Evolutionary conservation across 306 rosid genomes (phyloP), one percentile per base, ranked within the genome.

Genomic region (Glycine soja): DNA sequence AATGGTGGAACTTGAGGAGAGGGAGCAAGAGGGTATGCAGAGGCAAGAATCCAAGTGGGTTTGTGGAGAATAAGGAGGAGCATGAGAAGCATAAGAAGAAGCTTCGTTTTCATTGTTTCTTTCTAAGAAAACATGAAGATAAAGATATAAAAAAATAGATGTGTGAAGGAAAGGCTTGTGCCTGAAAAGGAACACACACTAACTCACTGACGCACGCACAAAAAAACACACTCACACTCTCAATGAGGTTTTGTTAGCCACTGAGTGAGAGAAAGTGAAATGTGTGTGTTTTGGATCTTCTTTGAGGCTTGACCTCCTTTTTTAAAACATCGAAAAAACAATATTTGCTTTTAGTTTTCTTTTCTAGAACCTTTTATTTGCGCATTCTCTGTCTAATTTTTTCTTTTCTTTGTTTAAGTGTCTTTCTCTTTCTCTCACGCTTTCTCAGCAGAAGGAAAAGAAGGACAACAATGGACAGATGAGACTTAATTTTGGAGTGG

Each of bases 31-130:
- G 91, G 82, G 81, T 75, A 18, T 69, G 74, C 74, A 11, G 85
- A 81, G 3, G 92, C 85, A 84, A 69, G 79, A 81, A 80, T 83
- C 47, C 72, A 86, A 93, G 83, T 48, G 88, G 86, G 83, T 59
- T 85, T 8, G 78, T 54, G 82, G 76, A 84, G 87, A 74, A 83
- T 70, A 47, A 88, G 81, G 76, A 79, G 43, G 13, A 86, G 19
- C 76, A 86, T 52, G 79, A 75, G 73, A 15, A 77, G 18, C 66
- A 64, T 5, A 57, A 80, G 64, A 85, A 80, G 69, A 78, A 86
- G 88, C 72, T 83, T 87, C 93, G 75, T 87, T 59, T 82, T 83
- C 88, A 67, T 58, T 64, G 76, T 88, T 82, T 67, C 38, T 54
- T 79, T 75, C 40, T 40, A 83, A 59, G 74, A 40, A 81, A 58